These are phyloP conservation scores for Sarocladiaceae sp. DNA, from an alignment of 2,329 filamentous ascomycete genomes.

Conservation along the genomic window DNA sequence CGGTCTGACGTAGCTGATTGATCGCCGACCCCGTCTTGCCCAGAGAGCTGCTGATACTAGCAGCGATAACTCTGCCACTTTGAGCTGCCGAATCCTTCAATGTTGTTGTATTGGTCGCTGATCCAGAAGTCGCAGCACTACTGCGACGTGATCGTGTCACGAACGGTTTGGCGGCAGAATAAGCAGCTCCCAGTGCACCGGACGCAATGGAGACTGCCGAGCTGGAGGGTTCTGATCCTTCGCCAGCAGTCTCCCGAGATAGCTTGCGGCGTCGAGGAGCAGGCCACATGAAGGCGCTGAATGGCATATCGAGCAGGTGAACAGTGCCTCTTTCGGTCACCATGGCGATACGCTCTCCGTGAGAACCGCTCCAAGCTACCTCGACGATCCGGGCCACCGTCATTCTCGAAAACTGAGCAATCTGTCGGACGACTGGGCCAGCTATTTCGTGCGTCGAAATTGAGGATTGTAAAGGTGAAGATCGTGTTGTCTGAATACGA, in stretches of 20 bases:
- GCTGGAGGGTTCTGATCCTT: slow-evolving; percentile 40
- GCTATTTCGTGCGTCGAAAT: slow-evolving; percentile 35
- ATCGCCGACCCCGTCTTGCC: slow-evolving; percentile 66
- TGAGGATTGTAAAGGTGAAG: slow-evolving; percentile 50
- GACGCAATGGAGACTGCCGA: slow-evolving; percentile 64
- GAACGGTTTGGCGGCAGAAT: slow-evolving; percentile 59
- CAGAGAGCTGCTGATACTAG: slow-evolving; percentile 67
- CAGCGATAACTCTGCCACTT: slow-evolving; percentile 64
- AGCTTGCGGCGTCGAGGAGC: slow-evolving; percentile 54
- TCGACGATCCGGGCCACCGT: slow-evolving; percentile 88
- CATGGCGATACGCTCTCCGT: slow-evolving; percentile 77
- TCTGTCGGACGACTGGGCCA: slow-evolving; percentile 65
- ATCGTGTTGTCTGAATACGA: slow-evolving; percentile 55
- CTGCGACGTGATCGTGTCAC: slow-evolving; percentile 46
- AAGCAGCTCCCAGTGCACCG: slow-evolving; percentile 62
- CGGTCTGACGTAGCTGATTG: slow-evolving; percentile 65
- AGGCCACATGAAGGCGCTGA: slow-evolving; percentile 80
- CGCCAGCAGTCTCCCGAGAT: slow-evolving; percentile 36
- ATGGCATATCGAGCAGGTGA: slow-evolving; percentile 82
- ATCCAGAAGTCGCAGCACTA: slow-evolving; percentile 24
- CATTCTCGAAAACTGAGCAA: slow-evolving; percentile 84
- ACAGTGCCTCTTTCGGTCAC: slow-evolving; percentile 93
- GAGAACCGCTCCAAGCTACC: slow-evolving; percentile 77
- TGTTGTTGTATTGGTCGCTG: slow-evolving; percentile 27
- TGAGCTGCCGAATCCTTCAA: slow-evolving; percentile 59